Conservation (phyloP, 2,329 filamentous ascomycete species). For the Xylogone sp. region DNA sequence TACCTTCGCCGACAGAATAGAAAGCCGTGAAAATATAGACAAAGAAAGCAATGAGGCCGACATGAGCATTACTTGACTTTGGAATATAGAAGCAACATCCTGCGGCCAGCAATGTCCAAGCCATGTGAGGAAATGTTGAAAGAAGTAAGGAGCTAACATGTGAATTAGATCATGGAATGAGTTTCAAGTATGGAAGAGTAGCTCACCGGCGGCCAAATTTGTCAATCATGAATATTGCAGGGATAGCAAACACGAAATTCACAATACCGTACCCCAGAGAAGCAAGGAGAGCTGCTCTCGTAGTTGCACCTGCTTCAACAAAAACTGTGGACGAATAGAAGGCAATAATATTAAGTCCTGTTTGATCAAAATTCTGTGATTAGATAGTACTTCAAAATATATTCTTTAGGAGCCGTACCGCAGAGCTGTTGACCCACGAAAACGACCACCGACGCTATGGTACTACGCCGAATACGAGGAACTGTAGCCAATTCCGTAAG, state of each 20-base stretch:
- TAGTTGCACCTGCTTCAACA: conserved; percentile 47
- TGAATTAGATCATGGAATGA: background rate
- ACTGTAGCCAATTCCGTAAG: conserved; percentile 42
- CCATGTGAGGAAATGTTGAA: conserved; percentile 7
- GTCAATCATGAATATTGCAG: conserved; percentile 61
- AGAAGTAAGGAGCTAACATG: background rate
- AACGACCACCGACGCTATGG: conserved; percentile 53
- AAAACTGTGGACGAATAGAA: conserved; percentile 67
- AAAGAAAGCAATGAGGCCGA: conserved; percentile 23
- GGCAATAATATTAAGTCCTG: conserved; percentile 41
- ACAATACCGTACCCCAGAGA: conserved; percentile 61
- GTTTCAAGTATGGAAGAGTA: background rate
- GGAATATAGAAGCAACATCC: conserved; percentile 3
- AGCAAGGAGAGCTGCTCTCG: conserved; percentile 52
- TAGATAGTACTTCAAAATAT: conserved; percentile 57
- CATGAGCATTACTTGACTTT: background rate
- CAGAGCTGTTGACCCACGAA: conserved; percentile 53
- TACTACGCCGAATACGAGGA: conserved; percentile 45
- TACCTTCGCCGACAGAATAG: conserved; percentile 51
- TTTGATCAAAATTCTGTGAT: conserved; percentile 30
- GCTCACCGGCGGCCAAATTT: conserved; percentile 51
- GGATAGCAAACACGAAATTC: conserved; percentile 60
- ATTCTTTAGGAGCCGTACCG: conserved; percentile 21
- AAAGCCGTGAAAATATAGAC: conserved; percentile 61
- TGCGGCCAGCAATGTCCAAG: conserved; percentile 3